phyloP scores from a whole-genome alignment of 345 rosid species.

The Murraya paniculata region DNA sequence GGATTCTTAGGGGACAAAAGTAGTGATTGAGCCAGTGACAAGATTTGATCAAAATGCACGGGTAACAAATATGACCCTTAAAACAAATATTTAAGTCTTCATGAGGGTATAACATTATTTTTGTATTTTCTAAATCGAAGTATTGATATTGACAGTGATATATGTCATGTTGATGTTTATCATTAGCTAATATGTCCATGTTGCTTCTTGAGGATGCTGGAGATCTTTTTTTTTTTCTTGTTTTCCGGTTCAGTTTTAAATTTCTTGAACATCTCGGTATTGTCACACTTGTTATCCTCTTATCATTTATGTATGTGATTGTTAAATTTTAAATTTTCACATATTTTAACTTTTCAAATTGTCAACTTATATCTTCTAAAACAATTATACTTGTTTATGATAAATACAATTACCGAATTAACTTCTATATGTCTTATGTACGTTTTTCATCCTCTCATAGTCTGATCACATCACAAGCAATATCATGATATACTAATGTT shows the following conservation, averaged over 20 bases:
- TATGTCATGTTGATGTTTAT: not conserved
- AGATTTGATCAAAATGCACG: not conserved
- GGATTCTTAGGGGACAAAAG: not conserved
- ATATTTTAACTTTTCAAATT: no score
- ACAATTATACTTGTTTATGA: no score
- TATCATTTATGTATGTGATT: no score
- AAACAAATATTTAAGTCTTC: not conserved
- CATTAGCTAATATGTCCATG: constrained; percentile 10
- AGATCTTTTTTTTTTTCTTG: not conserved
- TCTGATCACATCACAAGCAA: no score
- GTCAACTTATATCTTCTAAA: no score
- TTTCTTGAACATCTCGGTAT: not conserved
- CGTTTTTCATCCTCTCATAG: no score
- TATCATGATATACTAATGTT: no score
- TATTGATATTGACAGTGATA: not conserved
- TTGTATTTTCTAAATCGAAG: not conserved
- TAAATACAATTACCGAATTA: no score
- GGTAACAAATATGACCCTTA: not conserved
- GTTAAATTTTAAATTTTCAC: no score
- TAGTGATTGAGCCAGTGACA: not conserved
- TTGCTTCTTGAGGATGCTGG: constrained; percentile 4
- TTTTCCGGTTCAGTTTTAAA: not conserved
- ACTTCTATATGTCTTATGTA: no score
- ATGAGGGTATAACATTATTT: not conserved
- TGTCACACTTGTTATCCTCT: no score